Base-by-base conservation (phyloP, 768 basidiomycete genomes). In the Psilocybe subaeruginosa region DNA sequence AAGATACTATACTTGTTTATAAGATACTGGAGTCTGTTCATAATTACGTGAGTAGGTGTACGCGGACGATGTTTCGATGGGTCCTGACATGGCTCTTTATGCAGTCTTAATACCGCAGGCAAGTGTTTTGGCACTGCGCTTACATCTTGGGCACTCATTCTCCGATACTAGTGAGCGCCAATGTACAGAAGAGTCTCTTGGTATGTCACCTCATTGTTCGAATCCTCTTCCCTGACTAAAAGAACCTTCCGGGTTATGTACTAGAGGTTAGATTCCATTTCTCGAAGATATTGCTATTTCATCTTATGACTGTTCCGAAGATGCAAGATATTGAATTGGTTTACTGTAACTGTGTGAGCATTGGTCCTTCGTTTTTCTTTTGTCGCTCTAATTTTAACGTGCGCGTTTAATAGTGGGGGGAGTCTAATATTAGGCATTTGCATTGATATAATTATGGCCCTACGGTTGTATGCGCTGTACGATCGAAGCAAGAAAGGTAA, bases 11-110 rank as follows among this genome's bases (percentile, higher is more conserved):
- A 57, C 47, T 8, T 57, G 30, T 49, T 57, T 37, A 49, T 57
- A 45, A 48, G 56, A 35, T 57, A 57, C 33, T 57, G 56, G 56
- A 57, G 56, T 27, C 56, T 57, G 3, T 48, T 57, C 12, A 23
- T 37, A 48, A 30, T 31, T 14, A 57, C 56, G 56, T 57, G 17
- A 49, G 56, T 57, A 16, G 14, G 11, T 5, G 2, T 14, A 43
- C n/a, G 11, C 41, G 14, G 11, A n/a, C 41, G 14, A 43, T 43
- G n/a, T 8, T 43, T n/a, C 41, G 4, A 5, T 5, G 14, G 14
- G 33, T 35, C 11, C 41, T 43, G 14, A 43, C 11, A 16, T n/a
- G 4, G 41, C 5, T 14, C 41, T n/a, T 12, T n/a, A 43, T 43
- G 37, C 14, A 43, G 41, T 12, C 14, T 43, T 14, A 6, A 43